These are phyloP conservation scores for Penicillium nordicum DNA, from an alignment of 2,329 filamentous ascomycete genomes.

Conservation along the genomic window DNA sequence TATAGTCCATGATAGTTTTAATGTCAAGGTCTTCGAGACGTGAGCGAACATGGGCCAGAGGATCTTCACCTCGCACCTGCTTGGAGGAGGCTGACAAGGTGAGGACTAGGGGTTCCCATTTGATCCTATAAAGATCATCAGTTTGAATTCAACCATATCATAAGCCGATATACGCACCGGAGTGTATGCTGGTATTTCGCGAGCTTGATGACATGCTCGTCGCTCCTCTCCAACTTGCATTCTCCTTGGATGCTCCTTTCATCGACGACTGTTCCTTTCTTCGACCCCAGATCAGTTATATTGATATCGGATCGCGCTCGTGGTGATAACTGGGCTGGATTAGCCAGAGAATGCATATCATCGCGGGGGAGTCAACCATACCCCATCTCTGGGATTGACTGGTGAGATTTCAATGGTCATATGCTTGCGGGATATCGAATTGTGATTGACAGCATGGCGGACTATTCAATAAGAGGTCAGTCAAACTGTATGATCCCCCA, in stretches of 20 bases:
- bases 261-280: slow-evolving; percentile 77
- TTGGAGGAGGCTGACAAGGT: slow-evolving; percentile 74
- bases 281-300: slow-evolving; percentile 77
- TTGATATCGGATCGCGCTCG: slow-evolving; percentile 65
- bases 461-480: slow-evolving; percentile 42
- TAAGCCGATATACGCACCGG: slow-evolving; percentile 26
- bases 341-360: slow-evolving; percentile 5
- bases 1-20: slow-evolving; percentile 74
- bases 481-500: background rate
- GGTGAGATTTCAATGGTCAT: slow-evolving; percentile 69
- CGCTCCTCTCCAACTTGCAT: slow-evolving; percentile 52
- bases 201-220: slow-evolving; percentile 65
- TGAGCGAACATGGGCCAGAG: slow-evolving; percentile 59
- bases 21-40: slow-evolving; percentile 81
- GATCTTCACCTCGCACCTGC: slow-evolving; percentile 62
- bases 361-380: slow-evolving; percentile 39
- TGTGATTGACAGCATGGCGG: slow-evolving; percentile 69
- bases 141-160: background rate
- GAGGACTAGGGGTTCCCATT: slow-evolving; percentile 76
- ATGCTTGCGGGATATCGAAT: slow-evolving; percentile 85
- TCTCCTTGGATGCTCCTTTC: slow-evolving; percentile 65
- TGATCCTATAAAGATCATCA: slow-evolving; percentile 53
- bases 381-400: slow-evolving; percentile 65
- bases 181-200: slow-evolving; percentile 63
- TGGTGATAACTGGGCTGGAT: slow-evolving; percentile 53